These are phyloP conservation scores for Phoenix roebelenii DNA, from an alignment of 176 grass and related monocot species.

Conservation along the genomic window DNA sequence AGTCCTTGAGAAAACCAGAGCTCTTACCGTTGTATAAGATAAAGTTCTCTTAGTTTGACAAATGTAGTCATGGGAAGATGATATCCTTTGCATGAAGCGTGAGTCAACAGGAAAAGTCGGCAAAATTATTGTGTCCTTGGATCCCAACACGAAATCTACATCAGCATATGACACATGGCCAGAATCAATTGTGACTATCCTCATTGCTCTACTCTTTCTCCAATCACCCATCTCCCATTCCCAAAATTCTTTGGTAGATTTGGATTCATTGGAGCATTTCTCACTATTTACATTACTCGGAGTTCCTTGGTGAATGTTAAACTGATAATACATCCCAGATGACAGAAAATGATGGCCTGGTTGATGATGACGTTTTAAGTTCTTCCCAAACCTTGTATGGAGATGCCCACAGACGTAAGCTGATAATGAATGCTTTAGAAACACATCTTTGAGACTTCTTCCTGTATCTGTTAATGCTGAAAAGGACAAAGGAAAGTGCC, in stretches of 20 bases:
- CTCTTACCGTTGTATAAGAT: constrained; percentile 64
- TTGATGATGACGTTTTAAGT: constrained; percentile 76
- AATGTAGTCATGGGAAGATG: constrained; percentile 47
- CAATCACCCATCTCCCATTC: constrained; percentile 99
- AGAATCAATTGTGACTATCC: constrained; percentile 86
- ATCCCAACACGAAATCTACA: constrained; percentile 84
- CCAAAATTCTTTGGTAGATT: constrained; percentile 61
- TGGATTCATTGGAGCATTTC: constrained; percentile 50
- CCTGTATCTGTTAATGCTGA: constrained; percentile 70
- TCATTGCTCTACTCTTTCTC: constrained; percentile 66
- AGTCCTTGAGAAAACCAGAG: constrained; percentile 80
- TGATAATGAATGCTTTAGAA: constrained; percentile 76
- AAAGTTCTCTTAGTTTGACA: constrained; percentile 40
- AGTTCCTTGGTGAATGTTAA: constrained; percentile 61
- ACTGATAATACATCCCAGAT: constrained; percentile 54
- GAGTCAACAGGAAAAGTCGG: constrained; percentile 94
- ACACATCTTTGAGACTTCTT: constrained; percentile 70
- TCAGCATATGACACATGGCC: constrained; percentile 83
- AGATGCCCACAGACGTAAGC: constrained; percentile 89
- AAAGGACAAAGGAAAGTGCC: constrained; percentile 85
- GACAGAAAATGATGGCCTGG: constrained; percentile 14
- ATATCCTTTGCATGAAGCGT: constrained; percentile 82
- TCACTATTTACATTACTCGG: constrained; percentile 15
- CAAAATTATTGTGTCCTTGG: constrained; percentile 65
- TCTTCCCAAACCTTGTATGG: constrained; percentile 85